These are phyloP conservation scores for Pulveroboletus ravenelii DNA, from an alignment of 768 basidiomycete species.

Conservation along the genomic window DNA sequence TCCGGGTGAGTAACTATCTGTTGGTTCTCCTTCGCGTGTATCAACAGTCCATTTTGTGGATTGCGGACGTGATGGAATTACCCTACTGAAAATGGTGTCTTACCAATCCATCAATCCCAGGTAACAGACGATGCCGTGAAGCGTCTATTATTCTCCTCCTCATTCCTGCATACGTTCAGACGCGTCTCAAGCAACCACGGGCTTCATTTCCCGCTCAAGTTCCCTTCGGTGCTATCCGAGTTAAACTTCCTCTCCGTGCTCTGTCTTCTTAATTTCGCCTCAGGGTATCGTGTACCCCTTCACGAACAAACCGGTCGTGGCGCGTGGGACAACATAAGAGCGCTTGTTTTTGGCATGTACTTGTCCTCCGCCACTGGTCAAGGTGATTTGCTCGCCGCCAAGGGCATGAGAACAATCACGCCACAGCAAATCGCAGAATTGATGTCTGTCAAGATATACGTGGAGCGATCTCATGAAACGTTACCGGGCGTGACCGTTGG, in stretches of 20 bases:
- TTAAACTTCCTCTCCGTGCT: constrained; percentile 78
- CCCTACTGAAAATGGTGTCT: not conserved
- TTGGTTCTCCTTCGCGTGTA: not conserved
- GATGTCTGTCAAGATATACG: constrained; percentile 63
- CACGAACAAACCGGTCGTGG: constrained; percentile 71
- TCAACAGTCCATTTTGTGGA: constrained; percentile 4
- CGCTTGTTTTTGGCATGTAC: constrained; percentile 67
- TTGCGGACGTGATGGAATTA: not conserved
- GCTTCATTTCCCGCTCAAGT: constrained; percentile 72
- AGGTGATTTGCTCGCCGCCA: constrained; percentile 57
- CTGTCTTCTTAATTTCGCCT: constrained; percentile 78
- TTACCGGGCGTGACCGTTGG: constrained; percentile 71
- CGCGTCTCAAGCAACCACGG: constrained; percentile 64
- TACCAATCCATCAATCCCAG: constrained; percentile 33
- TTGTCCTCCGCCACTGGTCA: constrained; percentile 56
- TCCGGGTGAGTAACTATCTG: constrained; percentile 42
- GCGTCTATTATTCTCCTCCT: constrained; percentile 57
- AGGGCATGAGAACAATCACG: constrained; percentile 54
- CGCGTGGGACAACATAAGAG: constrained; percentile 79
- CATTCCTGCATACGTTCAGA: constrained; percentile 58
- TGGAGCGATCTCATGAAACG: constrained; percentile 64
- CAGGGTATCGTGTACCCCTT: constrained; percentile 72
- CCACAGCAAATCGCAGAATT: constrained; percentile 63
- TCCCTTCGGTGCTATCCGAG: constrained; percentile 67
- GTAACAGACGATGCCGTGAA: constrained; percentile 54